Percentiles rank a stretch among this genome's conserved stretches.
These are phyloP conservation scores for Hirschfeldia incana DNA, from an alignment of 345 rosid species.

Conservation along the genomic window DNA sequence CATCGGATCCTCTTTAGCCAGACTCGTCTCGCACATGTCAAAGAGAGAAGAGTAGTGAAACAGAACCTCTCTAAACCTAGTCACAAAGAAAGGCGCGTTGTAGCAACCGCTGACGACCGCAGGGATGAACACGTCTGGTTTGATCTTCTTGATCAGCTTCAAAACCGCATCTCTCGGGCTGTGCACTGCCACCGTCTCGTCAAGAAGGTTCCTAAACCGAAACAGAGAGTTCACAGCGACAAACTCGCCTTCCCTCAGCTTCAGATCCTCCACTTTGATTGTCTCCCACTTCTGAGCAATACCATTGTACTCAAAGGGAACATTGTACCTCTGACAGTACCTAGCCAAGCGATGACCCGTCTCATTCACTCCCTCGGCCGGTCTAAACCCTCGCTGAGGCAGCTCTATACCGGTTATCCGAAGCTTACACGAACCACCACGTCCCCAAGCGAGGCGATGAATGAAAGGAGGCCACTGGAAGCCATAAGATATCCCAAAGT, in stretches of 20 bases:
- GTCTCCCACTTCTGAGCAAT: slow-evolving; percentile 77
- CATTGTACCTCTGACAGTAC: slow-evolving; percentile 57
- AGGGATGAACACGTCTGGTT: slow-evolving; percentile 58
- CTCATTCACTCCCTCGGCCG: slow-evolving; percentile 61
- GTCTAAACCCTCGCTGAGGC: slow-evolving; percentile 82
- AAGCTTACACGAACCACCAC: slow-evolving; percentile 65
- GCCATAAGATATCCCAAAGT: slow-evolving; percentile 80
- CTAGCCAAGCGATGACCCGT: slow-evolving; percentile 69
- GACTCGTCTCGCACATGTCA: slow-evolving; percentile 55
- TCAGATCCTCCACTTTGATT: slow-evolving; percentile 58
- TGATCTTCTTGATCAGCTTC: slow-evolving; percentile 56
- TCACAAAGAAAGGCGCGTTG: slow-evolving; percentile 69
- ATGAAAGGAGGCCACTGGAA: slow-evolving; percentile 85
- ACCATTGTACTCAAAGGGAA: slow-evolving; percentile 77
- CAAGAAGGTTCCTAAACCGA: slow-evolving; percentile 63
- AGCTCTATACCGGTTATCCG: slow-evolving; percentile 85
- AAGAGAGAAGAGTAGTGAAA: slow-evolving; percentile 70
- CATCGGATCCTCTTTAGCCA: slow-evolving; percentile 45
- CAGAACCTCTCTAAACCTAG: slow-evolving; percentile 71
- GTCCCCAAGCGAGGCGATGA: slow-evolving; percentile 52
- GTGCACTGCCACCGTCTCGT: slow-evolving; percentile 57
- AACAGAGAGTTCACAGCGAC: slow-evolving; percentile 61
- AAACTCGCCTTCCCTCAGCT: slow-evolving; percentile 52
- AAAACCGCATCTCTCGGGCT: slow-evolving; percentile 66
- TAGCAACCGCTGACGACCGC: slow-evolving; percentile 55